Conservation (phyloP, 306 rosid species). For the Herpetospermum pedunculosum region DNA sequence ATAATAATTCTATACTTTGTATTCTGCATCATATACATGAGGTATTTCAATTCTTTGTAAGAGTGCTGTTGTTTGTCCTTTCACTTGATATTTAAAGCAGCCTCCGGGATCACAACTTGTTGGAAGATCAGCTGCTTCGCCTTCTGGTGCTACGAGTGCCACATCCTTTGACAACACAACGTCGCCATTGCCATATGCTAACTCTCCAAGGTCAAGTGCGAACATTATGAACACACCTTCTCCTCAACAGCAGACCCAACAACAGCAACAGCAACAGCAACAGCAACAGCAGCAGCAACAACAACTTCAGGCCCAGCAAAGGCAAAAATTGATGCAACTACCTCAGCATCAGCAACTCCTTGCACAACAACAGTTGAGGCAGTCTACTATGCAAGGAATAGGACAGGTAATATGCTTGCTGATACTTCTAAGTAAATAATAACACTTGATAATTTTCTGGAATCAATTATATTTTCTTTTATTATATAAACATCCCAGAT, state of each 20-base stretch:
- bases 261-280: conserved; percentile 50
- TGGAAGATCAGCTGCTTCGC: conserved; percentile 92
- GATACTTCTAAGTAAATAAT: not conserved
- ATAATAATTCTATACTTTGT: not conserved
- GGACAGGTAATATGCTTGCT: conserved; percentile 44
- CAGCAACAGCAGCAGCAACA: conserved; percentile 53
- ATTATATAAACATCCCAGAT: conserved; percentile 30
- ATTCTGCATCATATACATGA: not conserved
- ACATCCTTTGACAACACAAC: conserved; percentile 68
- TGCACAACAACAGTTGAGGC: conserved; percentile 82
- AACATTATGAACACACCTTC: conserved; percentile 82
- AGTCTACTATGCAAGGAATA: conserved; percentile 74
- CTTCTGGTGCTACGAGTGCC: conserved; percentile 55
- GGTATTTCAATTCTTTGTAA: not conserved
- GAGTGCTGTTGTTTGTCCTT: not conserved
- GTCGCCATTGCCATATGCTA: conserved; percentile 84
- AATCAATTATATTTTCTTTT: conserved; percentile 5
- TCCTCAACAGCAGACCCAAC: conserved; percentile 67
- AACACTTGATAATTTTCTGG: not conserved
- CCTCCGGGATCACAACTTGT: conserved; percentile 73
- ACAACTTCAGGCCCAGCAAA: conserved; percentile 45
- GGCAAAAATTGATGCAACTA: conserved; percentile 66
- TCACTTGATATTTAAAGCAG: conserved; percentile 26
- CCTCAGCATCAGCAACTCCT: conserved; percentile 77
- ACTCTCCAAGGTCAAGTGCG: conserved; percentile 81